Base-by-base conservation (phyloP, 495 filamentous ascomycete genomes). In the Glonium stellatum region DNA sequence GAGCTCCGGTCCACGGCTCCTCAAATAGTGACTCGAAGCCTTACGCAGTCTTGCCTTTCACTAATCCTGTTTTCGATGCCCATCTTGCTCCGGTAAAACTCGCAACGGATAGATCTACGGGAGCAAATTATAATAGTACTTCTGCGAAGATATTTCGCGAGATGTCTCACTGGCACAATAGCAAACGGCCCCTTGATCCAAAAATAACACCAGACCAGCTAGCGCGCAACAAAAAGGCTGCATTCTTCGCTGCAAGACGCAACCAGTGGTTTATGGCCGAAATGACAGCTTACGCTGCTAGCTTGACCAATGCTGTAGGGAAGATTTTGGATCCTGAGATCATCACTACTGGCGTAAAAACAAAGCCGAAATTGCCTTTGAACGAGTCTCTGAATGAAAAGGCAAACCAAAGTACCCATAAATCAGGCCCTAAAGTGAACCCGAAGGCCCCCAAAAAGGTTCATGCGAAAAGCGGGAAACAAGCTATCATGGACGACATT, bases 231-330 rank as follows among this genome's bases (percentile, higher is more conserved):
- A 50, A 57, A 34, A 69, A 69, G 47, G 48, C 65, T 39, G 64
- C 63, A 11, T 67, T 65, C 25, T 69, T 64, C 42, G 72, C 72
- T 52, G 69, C 68, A 42, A 74, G 70, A 58, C 71, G 70, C 1
- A 80, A 86, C 58, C 79, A 81, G 58, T 66, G 71, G 54, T 79
- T 78, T 66, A 82, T 85, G 78, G 75, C 74, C 0, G 83, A 87
- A 55, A 87, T 88, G 72, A 75, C 73, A 49, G 72, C 76, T 1
- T 92, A 90, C 69, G 84, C 87, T 1, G 85, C 80, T 11, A 89
- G 86, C 71, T 72, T 92, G 34, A 85, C 85, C 0, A 84, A 84
- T 51, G 73, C 82, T 8, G 73, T 76, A 2, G 86, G 86, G 4
- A 84, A 82, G 57, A 74, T 72, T 5, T 71, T 90, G n/a, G 76